phyloP scores from a whole-genome alignment of 1,139 yeast genomes.

The Yamadazyma blattariae region DNA sequence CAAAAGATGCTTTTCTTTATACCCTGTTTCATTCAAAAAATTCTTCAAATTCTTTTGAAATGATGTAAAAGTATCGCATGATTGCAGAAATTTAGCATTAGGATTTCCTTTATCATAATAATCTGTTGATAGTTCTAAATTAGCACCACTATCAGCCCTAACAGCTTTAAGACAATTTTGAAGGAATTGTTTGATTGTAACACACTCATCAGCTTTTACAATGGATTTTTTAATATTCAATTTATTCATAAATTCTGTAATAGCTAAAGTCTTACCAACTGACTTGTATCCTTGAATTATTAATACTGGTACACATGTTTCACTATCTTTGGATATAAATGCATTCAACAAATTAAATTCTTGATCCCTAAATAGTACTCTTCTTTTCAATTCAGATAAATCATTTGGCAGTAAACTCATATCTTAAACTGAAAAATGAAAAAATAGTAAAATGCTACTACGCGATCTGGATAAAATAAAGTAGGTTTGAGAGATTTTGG shows the following conservation, averaged over 20 bases:
- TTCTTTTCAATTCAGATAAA: constrained; percentile 7
- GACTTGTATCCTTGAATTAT: constrained; percentile 43
- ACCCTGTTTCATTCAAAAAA: constrained; percentile 30
- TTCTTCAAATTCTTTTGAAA: constrained; percentile 42
- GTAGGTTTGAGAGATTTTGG: no score
- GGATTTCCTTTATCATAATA: constrained; percentile 17
- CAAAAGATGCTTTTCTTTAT: constrained; percentile 44
- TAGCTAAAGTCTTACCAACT: constrained; percentile 36
- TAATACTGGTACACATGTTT: constrained; percentile 25
- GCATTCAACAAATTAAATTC: constrained; percentile 29
- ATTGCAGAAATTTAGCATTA: constrained; percentile 15
- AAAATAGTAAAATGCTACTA: no score
- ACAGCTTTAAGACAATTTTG: constrained; percentile 34
- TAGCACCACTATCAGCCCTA: constrained; percentile 26
- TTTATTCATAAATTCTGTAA: constrained; percentile 23
- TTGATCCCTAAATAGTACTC: constrained; percentile 18
- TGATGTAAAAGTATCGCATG: constrained; percentile 47
- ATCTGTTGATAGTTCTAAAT: constrained; percentile 8
- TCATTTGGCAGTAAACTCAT: constrained; percentile 4
- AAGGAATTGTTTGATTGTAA: constrained; percentile 36
- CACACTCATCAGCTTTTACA: constrained; percentile 38
- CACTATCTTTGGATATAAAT: constrained; percentile 21
- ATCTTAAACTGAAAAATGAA: no score
- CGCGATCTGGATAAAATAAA: no score
- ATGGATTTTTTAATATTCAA: constrained; percentile 23